A percentile compares a stretch with the other conserved stretches of the same genome.
These are phyloP conservation scores for Cercospora sp. DNA, from an alignment of 2,329 filamentous ascomycete genomes.

Conservation along the genomic window DNA sequence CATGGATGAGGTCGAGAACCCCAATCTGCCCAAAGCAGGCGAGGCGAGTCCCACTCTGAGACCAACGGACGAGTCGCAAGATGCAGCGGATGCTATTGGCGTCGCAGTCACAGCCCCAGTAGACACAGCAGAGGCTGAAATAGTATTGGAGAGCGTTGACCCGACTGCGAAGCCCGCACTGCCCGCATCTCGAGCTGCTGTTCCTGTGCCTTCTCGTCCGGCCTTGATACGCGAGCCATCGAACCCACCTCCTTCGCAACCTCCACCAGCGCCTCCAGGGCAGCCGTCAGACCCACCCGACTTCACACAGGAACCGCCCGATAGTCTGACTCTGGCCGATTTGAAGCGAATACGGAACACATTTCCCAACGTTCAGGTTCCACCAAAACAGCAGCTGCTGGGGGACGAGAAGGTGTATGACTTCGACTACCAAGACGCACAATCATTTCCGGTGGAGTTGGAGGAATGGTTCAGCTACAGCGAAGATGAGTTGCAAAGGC, in stretches of 20 bases:
- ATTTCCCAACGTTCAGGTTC: slow-evolving; percentile 45
- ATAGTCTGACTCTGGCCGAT: slow-evolving; percentile 52
- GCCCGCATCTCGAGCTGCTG: slow-evolving; percentile 27
- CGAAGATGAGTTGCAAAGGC: slow-evolving; percentile 77
- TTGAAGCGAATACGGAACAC: slow-evolving; percentile 48
- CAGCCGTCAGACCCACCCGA: slow-evolving; percentile 39
- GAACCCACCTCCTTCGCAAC: slow-evolving; percentile 45
- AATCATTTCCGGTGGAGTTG: slow-evolving; percentile 76
- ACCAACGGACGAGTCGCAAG: slow-evolving; percentile 31
- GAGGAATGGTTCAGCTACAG: slow-evolving; percentile 98
- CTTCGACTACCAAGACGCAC: slow-evolving; percentile 62
- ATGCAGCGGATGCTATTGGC: slow-evolving; percentile 16
- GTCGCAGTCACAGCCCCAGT: slow-evolving; percentile 14
- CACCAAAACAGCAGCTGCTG: slow-evolving; percentile 36
- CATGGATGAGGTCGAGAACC: slow-evolving; percentile 45
- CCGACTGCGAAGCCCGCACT: slow-evolving; percentile 21
- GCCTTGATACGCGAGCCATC: slow-evolving; percentile 45
- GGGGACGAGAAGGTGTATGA: slow-evolving; percentile 62
- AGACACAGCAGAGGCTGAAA: slow-evolving; percentile 25
- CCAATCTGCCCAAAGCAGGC: slow-evolving; percentile 38
- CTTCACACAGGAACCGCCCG: slow-evolving; percentile 40
- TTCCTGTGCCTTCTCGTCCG: slow-evolving; percentile 38
- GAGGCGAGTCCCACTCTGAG: slow-evolving; percentile 37
- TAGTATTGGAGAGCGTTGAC: slow-evolving; percentile 21
- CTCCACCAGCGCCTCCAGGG: slow-evolving; percentile 44